phyloP scores from a whole-genome alignment of 306 rosid genomes.

The Sesbania bispinosa region DNA sequence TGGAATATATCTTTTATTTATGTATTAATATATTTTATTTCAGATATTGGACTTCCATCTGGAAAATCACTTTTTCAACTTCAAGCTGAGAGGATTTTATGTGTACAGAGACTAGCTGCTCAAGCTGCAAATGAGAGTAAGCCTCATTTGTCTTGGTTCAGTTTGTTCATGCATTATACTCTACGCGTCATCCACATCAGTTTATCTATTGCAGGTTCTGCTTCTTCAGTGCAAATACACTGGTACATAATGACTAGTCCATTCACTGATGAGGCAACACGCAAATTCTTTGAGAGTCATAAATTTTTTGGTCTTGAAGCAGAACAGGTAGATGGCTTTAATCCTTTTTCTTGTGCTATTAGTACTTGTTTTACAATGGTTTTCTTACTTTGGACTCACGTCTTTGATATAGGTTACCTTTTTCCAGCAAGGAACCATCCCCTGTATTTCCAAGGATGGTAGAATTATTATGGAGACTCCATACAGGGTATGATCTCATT shows the following conservation, averaged over 20 bases:
- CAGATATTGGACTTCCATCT: constrained; percentile 98
- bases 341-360: background rate
- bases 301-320: constrained; percentile 86
- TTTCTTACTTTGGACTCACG: constrained; percentile 33
- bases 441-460: constrained; percentile 93
- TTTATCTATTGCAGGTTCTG: constrained; percentile 48
- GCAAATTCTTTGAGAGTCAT: constrained; percentile 80
- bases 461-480: constrained; percentile 95
- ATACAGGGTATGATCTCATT: constrained; percentile 50
- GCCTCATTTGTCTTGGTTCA: constrained; percentile 21
- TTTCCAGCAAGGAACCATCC: constrained; percentile 96
- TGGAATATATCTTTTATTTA: background rate
- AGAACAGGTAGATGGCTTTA: constrained; percentile 61
- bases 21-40: constrained; percentile 12
- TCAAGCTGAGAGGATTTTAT: constrained; percentile 97
- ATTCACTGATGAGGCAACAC: constrained; percentile 88
- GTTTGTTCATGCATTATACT: constrained; percentile 19
- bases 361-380: background rate
- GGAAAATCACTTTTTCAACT: constrained; percentile 97
- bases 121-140: constrained; percentile 69
- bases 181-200: constrained; percentile 7
- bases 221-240: constrained; percentile 65
- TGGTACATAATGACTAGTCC: constrained; percentile 99
- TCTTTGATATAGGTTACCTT: constrained; percentile 71
- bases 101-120: constrained; percentile 83